Percentiles rank a stretch among this genome's conserved stretches.
Evolutionary conservation across 768 basidiomycete genomes (phyloP).

Genomic region (Rossbeevera mucosa): DNA sequence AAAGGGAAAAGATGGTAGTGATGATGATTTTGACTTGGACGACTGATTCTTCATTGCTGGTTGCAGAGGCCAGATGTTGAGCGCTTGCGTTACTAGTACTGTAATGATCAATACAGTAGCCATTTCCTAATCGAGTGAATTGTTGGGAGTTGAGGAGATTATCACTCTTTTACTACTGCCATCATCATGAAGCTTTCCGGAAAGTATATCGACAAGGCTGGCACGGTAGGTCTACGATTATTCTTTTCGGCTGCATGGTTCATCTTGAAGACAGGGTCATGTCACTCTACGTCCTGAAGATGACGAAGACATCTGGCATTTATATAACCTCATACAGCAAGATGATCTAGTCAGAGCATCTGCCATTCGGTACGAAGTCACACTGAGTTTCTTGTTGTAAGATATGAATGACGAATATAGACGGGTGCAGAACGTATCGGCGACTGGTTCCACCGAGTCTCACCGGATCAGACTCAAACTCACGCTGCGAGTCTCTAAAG

Average conservation of each 20-base stretch:
- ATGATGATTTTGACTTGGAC: conserved; percentile 58
- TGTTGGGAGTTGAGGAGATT: background rate
- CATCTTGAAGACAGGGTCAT: conserved; percentile 60
- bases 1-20: conserved; percentile 39
- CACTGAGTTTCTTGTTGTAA: background rate
- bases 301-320: conserved; percentile 99
- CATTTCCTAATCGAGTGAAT: conserved; percentile 19
- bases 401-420: conserved; percentile 35
- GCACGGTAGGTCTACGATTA: conserved; percentile 51
- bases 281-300: conserved; percentile 94
- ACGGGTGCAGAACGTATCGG: conserved; percentile 82
- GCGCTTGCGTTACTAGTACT: too few species aligned
- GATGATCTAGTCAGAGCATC: conserved; percentile 84
- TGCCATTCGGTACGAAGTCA: conserved; percentile 62
- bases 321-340: conserved; percentile 93
- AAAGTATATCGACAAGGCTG: conserved; percentile 79
- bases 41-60: conserved; percentile 25
- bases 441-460: conserved; percentile 92
- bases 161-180: background rate
- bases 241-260: conserved; percentile 6
- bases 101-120: too few species aligned
- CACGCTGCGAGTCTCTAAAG: conserved; percentile 72
- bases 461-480: conserved; percentile 82
- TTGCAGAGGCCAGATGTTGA: background rate
- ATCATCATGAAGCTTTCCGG: conserved; percentile 77